These are phyloP conservation scores for Lepidium africanum DNA, from an alignment of 345 rosid species.

Conservation along the genomic window DNA sequence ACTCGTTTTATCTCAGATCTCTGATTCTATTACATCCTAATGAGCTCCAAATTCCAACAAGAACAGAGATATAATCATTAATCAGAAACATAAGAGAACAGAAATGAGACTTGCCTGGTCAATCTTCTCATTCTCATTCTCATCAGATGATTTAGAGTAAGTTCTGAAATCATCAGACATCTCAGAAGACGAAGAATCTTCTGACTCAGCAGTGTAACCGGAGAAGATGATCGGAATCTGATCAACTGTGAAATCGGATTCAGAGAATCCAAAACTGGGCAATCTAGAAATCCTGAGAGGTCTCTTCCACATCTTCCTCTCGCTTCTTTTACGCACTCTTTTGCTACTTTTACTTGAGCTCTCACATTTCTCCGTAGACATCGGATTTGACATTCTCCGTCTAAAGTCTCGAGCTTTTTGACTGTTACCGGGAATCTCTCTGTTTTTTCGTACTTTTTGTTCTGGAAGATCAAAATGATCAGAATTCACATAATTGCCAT, in stretches of 20 bases:
- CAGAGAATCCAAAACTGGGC: slow-evolving; percentile 31
- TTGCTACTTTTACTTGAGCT: slow-evolving; percentile 20
- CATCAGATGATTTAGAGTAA: slow-evolving; percentile 20
- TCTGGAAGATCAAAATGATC: not conserved
- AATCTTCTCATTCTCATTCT: slow-evolving; percentile 9
- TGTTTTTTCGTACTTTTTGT: not conserved
- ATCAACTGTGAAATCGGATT: slow-evolving; percentile 17
- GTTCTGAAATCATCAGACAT: slow-evolving; percentile 31
- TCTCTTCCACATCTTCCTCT: slow-evolving; percentile 38
- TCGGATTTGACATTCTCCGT: slow-evolving; percentile 21
- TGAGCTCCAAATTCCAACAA: slow-evolving; percentile 6
- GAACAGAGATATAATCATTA: too few relatives aligned
- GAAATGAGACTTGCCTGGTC: slow-evolving; percentile 20
- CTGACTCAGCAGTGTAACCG: slow-evolving; percentile 31
- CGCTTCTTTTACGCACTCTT: slow-evolving; percentile 18
- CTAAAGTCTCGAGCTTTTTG: slow-evolving; percentile 5
- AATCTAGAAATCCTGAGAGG: slow-evolving; percentile 35
- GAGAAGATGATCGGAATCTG: slow-evolving; percentile 20
- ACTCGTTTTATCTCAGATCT: slow-evolving; percentile 3
- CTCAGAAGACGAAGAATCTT: slow-evolving; percentile 30
- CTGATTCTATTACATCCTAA: slow-evolving; percentile 7
- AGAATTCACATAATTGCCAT: slow-evolving; percentile 1
- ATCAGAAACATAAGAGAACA: not conserved
- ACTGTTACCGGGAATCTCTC: slow-evolving; percentile 7
- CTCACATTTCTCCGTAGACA: slow-evolving; percentile 21